phyloP scores from a whole-genome alignment of 768 basidiomycete genomes.

The Hericium erinaceus region DNA sequence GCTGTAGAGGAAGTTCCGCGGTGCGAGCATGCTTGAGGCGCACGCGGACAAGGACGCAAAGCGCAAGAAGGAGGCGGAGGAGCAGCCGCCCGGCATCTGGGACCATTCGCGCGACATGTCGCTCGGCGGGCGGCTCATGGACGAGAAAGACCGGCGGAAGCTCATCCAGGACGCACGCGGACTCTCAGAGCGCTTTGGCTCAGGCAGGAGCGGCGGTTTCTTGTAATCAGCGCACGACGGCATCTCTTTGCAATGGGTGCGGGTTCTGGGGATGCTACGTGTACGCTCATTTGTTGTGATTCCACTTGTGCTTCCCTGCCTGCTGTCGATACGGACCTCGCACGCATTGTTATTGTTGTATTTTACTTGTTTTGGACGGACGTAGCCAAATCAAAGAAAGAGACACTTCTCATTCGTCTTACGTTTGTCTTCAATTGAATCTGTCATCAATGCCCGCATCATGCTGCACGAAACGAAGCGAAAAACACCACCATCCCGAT shows the following conservation, averaged over 20 bases:
- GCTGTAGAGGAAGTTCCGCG: conserved; percentile 20
- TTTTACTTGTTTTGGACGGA: neutral
- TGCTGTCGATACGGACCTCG: neutral
- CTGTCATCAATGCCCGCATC: no score
- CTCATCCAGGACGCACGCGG: conserved; percentile 75
- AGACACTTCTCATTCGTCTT: no score
- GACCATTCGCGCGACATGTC: conserved; percentile 90
- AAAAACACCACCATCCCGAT: no score
- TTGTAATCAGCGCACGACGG: conserved; percentile 20
- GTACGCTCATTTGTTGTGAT: neutral
- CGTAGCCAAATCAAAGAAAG: no score
- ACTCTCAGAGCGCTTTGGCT: conserved; percentile 77
- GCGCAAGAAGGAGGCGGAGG: conserved; percentile 33
- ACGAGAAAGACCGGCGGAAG: conserved; percentile 69
- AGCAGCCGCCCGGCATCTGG: conserved; percentile 69
- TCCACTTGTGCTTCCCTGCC: neutral
- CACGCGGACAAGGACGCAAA: conserved; percentile 36
- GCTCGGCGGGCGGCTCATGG: conserved; percentile 81
- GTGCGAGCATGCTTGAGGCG: conserved; percentile 23
- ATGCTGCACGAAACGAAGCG: no score
- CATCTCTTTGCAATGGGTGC: neutral
- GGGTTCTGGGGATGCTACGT: neutral
- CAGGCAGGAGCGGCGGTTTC: conserved; percentile 61
- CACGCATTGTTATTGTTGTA: neutral
- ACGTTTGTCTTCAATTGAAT: no score